Percentiles rank a stretch among this genome's conserved stretches.
Evolutionary conservation across 345 rosid genomes (phyloP).

Genomic region (Salix dunnii): DNA sequence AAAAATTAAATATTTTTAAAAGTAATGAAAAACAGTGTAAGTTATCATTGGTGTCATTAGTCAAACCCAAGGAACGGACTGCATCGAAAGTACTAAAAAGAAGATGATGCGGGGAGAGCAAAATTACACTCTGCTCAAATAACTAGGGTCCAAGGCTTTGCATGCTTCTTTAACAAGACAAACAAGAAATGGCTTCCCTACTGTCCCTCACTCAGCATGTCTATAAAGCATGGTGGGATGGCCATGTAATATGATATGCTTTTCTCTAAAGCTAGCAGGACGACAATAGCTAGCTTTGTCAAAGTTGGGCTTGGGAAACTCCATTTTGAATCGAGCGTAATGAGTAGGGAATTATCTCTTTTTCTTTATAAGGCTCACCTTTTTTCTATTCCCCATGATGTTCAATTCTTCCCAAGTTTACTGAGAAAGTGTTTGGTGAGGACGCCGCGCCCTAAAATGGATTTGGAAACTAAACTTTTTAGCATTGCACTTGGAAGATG

Average conservation of each 20-base stretch:
- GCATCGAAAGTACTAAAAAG: not conserved
- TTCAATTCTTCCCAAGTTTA: not conserved
- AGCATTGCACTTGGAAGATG: no score
- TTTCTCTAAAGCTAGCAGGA: not conserved
- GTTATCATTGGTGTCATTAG: not conserved
- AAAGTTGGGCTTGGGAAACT: not conserved
- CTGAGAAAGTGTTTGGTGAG: not conserved
- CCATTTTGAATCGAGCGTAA: constrained; percentile 1
- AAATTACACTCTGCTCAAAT: not conserved
- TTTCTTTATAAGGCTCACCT: constrained; percentile 4
- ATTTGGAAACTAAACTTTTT: not conserved
- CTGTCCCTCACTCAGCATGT: constrained; percentile 3
- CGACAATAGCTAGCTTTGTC: constrained; percentile 1
- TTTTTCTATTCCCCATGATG: not conserved
- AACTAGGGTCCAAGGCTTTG: not conserved
- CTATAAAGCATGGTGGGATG: not conserved
- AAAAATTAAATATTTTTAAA: no score
- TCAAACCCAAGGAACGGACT: not conserved
- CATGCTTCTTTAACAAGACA: not conserved
- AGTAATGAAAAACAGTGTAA: not conserved
- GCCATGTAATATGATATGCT: not conserved
- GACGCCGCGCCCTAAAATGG: not conserved
- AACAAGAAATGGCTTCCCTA: not conserved
- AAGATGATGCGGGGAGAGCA: no score
- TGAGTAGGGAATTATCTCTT: not conserved